Evolutionary conservation across 805 yeast species (phyloP), one percentile per base, ranked within the genome.

Genomic region (Priceomyces melissophilus): DNA sequence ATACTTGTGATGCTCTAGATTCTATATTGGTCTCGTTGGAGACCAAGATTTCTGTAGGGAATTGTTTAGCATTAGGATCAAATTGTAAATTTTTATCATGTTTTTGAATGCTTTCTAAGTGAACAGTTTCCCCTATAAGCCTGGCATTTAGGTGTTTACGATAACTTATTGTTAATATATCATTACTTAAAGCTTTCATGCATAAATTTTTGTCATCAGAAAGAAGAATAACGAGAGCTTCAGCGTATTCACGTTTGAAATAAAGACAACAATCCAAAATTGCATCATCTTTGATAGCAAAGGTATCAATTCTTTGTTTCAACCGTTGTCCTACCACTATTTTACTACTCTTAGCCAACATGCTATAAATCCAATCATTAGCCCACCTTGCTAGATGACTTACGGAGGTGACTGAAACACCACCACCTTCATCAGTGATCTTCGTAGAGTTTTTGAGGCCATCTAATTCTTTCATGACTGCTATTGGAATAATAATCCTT

Each of bases 171-270:
- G 96, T 87, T 33, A 80, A 60, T 0, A 85, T 56, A 2, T 70
- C 81, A 52, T 87, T 81, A 2, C 82, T 61, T 34, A 88, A 61
- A 0, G 96, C 95, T 58, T 84, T 85, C 46, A 78, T 59, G 58
- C 96, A 87, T 7, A 90, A 67, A 55, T 89, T 90, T 50, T 81
- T 84, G 58, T 90, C 97, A 56, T 90, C 86, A 0, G 96, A 83
- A 44, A 89, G 53, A 17, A 87, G 58, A 2, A 89, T 73, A 6
- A 83, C 84, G 15, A 69, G 50, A 9, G 59, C 51, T 3, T 60
- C 50, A 2, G 58, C 51, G 38, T 57, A 48, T 10, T 61, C 59
- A 10, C 65, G 60, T 44, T 75, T 70, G 42, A 82, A 80, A 54
- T 75, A 88, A 17, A 84, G 53, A 50, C 95, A 84, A 57, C 96